Conservation (phyloP, 2,329 filamentous ascomycete genomes). For the Byssochlamys sp. region DNA sequence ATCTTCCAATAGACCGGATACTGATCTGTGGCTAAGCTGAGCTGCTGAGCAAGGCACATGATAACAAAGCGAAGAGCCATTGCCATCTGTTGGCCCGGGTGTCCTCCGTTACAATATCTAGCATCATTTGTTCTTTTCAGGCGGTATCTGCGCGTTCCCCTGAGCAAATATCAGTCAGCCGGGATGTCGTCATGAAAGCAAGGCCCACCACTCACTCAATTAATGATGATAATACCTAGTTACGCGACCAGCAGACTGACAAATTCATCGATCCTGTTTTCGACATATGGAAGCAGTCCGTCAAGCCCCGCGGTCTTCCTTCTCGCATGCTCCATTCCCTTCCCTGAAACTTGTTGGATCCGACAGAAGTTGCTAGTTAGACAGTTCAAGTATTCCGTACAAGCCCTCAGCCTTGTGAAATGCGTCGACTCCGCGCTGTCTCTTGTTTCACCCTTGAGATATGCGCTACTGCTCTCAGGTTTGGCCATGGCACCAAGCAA, state of each 20-base stretch:
- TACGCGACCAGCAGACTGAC: not conserved
- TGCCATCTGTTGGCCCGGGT: not conserved
- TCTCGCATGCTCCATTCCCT: not conserved
- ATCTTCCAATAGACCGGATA: not conserved
- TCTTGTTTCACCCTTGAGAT: too few relatives aligned
- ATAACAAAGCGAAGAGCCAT: not conserved
- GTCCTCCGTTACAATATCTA: not conserved
- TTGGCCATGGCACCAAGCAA: too few relatives aligned
- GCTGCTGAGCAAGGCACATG: not conserved
- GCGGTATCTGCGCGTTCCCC: not conserved
- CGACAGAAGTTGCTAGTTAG: not conserved
- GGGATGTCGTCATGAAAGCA: not conserved
- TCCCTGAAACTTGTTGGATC: not conserved
- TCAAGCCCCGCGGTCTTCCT: not conserved
- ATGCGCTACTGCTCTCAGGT: too few relatives aligned
- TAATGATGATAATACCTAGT: not conserved
- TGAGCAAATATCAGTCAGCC: not conserved
- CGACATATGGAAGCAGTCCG: not conserved
- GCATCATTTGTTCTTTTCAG: not conserved
- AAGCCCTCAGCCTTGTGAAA: not conserved
- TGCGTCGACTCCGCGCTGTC: not conserved
- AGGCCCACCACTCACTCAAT: not conserved
- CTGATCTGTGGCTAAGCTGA: not conserved
- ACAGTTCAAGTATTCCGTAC: not conserved
- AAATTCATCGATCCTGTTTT: not conserved